Base-by-base conservation (phyloP, 2,329 filamentous ascomycete species). In the Calycina herbarum region DNA sequence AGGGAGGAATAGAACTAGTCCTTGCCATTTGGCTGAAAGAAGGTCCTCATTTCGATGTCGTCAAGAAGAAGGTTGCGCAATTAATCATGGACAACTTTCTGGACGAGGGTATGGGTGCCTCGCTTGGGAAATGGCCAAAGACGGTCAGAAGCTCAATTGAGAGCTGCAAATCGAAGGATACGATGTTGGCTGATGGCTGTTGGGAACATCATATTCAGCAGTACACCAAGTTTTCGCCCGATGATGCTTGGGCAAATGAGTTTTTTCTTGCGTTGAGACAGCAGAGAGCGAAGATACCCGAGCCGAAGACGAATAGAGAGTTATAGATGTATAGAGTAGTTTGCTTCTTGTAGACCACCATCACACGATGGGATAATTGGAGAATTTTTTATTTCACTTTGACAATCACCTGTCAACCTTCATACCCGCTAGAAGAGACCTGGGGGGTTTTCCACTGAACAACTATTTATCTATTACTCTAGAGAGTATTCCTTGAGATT, bases 1-100 rank as follows among this genome's bases (percentile, higher is more conserved):
- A 78, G 62, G 78, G 78, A 57, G 87, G 86, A 24, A 86, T 89
- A 81, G 76, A 77, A 31, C 78, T 81, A 38, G 77, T 89, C 6
- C 78, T 88, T 15, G 79, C 82, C 56, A 80, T 87, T 6, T 80
- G 89, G 42, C 71, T 80, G 3, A 79, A 78, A 8, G 76, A 81
- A 29, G 80, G 78, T n/a, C 75, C 78, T 4, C 79, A 80, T 31
- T 85, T 86, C 79, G 81, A 81, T 15, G 73, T 77, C 1, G 81
- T 84, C 5, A 81, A 84, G 73, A 81, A 80, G 65, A 86, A 83
- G 72, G 82, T 84, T 29, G 85, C 83, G 1, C 80, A 86, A 66
- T 79, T 90, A 64, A 81, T 89, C 33, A 80, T 85, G 40, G 88
- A 91, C 72, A 87, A 82, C 66, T 91, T 90, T 73, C 78, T 91